These are phyloP conservation scores for Xylaria longipes DNA, from an alignment of 495 filamentous ascomycete genomes.

Conservation along the genomic window DNA sequence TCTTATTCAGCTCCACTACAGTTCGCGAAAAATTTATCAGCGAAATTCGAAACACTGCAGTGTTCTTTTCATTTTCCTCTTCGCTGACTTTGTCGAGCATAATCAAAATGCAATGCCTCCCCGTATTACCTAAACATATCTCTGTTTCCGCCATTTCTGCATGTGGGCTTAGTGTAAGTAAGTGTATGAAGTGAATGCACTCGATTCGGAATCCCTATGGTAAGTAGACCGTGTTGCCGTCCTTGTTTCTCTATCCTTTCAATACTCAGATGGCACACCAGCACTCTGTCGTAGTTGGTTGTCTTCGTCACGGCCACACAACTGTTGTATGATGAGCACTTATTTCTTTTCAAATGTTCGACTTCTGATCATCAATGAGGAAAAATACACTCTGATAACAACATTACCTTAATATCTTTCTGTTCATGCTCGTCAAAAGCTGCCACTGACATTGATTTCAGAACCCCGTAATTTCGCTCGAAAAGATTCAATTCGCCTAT, in stretches of 20 bases:
- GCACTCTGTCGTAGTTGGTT: not conserved
- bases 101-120: not conserved
- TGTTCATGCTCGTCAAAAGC: not conserved
- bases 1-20: not conserved
- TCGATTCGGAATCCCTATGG: not conserved
- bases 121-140: not conserved
- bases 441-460: constrained; percentile 1
- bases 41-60: not conserved
- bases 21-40: constrained; percentile 7
- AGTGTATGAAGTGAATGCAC: not conserved
- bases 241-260: not conserved
- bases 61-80: not conserved
- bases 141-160: no score
- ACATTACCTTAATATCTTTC: not conserved
- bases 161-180: not conserved
- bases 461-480: not conserved
- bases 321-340: constrained; percentile 39
- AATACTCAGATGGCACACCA: not conserved
- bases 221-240: not conserved
- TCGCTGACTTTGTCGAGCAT: not conserved
- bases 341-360: constrained; percentile 41
- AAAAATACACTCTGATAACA: constrained; percentile 37
- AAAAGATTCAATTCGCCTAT: not conserved
- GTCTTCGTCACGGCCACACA: constrained; percentile 15
- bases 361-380: constrained; percentile 43